Evolutionary conservation across 768 basidiomycete species (phyloP).

Genomic region (Piloderma croceum): DNA sequence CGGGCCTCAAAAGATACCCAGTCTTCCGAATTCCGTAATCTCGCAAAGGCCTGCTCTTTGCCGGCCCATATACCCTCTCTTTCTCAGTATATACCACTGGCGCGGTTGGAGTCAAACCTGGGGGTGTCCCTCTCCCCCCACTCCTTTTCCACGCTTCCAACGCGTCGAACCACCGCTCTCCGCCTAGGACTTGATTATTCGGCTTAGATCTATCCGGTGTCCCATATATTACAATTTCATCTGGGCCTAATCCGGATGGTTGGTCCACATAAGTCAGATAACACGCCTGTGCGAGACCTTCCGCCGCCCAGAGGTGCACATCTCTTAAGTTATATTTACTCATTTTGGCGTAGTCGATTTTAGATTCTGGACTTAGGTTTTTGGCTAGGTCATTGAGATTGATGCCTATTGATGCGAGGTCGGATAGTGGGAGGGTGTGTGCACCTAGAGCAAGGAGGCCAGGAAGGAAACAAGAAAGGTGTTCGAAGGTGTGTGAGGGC

Average conservation of each 20-base stretch:
- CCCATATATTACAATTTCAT: slow-evolving; percentile 41
- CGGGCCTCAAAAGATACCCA: slow-evolving; percentile 61
- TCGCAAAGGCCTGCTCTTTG: slow-evolving; percentile 24
- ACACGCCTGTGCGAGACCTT: slow-evolving; percentile 69
- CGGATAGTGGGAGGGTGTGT: slow-evolving; percentile 52
- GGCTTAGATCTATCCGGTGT: slow-evolving; percentile 22
- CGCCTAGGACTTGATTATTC: slow-evolving; percentile 18
- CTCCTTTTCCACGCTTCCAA: slow-evolving; percentile 43
- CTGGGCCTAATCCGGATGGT: slow-evolving; percentile 62
- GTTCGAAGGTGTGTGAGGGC: slow-evolving; percentile 58
- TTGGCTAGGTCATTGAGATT: slow-evolving; percentile 37
- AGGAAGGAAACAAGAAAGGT: slow-evolving; percentile 74
- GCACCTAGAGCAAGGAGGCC: slow-evolving; percentile 70
- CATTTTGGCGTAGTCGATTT: slow-evolving; percentile 26
- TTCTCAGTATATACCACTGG: slow-evolving; percentile 34
- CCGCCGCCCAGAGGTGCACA: slow-evolving; percentile 71
- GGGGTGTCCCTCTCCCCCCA: slow-evolving; percentile 43
- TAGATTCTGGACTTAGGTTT: slow-evolving; percentile 16
- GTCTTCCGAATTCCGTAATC: slow-evolving; percentile 49
- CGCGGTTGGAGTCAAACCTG: slow-evolving; percentile 42
- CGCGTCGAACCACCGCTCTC: slow-evolving; percentile 42
- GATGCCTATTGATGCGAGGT: slow-evolving; percentile 44
- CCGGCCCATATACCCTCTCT: slow-evolving; percentile 20
- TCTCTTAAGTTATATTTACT: slow-evolving; percentile 47
- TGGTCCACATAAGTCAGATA: slow-evolving; percentile 69